phyloP scores from a whole-genome alignment of 371 early-diverging fungal genomes.

The Apophysomyces elegans region DNA sequence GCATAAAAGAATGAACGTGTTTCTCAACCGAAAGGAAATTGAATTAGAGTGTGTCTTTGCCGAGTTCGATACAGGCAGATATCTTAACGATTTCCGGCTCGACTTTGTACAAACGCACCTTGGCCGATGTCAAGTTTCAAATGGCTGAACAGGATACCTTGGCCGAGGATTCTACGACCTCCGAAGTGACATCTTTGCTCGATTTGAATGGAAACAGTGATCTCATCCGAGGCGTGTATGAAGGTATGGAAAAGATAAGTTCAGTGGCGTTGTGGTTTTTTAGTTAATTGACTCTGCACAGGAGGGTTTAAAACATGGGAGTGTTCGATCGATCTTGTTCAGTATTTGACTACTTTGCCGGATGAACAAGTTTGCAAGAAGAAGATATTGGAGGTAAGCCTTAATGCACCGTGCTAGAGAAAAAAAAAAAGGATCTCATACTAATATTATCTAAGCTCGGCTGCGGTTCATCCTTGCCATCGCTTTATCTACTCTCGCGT shows the following conservation, averaged over 20 bases:
- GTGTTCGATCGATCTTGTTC: slow-evolving; percentile 84
- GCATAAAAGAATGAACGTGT: background rate
- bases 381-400: slow-evolving; percentile 66
- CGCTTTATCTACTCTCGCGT: slow-evolving; percentile 70
- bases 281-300: slow-evolving; percentile 4
- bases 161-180: slow-evolving; percentile 35
- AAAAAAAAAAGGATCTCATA: no score
- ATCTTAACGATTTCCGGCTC: slow-evolving; percentile 31
- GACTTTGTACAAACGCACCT: slow-evolving; percentile 61
- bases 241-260: slow-evolving; percentile 51
- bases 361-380: slow-evolving; percentile 50
- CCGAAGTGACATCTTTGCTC: slow-evolving; percentile 52
- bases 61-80: slow-evolving; percentile 45
- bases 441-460: slow-evolving; percentile 66
- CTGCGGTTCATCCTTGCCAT: slow-evolving; percentile 90
- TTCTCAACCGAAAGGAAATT: background rate
- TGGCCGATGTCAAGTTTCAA: slow-evolving; percentile 85
- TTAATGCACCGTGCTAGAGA: background rate
- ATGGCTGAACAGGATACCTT: slow-evolving; percentile 75
- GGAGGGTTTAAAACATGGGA: slow-evolving; percentile 97
- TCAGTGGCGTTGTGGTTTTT: background rate
- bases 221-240: slow-evolving; percentile 86
- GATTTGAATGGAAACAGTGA: slow-evolving; percentile 72
- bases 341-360: slow-evolving; percentile 59
- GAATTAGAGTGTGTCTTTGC: slow-evolving; percentile 20